A percentile compares a stretch with the other conserved stretches of the same genome.
Conservation (phyloP, 352 stramenopile genomes). For the Phytophthora multivora region DNA sequence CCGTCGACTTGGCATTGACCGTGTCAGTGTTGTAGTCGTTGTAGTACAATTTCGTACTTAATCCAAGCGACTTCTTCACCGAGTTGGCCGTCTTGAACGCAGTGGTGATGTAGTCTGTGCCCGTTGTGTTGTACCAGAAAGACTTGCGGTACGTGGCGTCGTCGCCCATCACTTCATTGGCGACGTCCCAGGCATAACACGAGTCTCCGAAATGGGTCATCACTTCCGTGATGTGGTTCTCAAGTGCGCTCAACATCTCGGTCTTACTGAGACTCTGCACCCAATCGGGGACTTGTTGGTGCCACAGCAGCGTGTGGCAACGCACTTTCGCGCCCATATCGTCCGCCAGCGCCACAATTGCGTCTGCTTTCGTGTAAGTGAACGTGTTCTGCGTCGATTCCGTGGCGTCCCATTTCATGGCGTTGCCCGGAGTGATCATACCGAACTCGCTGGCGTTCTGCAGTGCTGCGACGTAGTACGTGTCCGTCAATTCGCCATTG, state of each 20-base stretch:
- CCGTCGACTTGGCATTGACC: constrained; percentile 41
- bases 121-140: constrained; percentile 38
- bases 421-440: constrained; percentile 33
- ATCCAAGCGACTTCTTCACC: constrained; percentile 35
- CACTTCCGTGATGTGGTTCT: constrained; percentile 34
- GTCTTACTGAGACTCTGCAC: constrained; percentile 30
- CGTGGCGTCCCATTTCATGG: constrained; percentile 37
- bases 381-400: constrained; percentile 26
- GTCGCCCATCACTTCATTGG: constrained; percentile 35
- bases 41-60: constrained; percentile 32
- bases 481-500: constrained; percentile 26
- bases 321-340: constrained; percentile 29
- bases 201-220: constrained; percentile 35
- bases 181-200: constrained; percentile 35
- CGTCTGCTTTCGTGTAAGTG: constrained; percentile 26
- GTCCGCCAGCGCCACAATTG: constrained; percentile 23
- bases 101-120: constrained; percentile 37
- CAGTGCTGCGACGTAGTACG: constrained; percentile 25
- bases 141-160: constrained; percentile 31
- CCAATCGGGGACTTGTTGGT: constrained; percentile 31
- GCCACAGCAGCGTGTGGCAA: constrained; percentile 36
- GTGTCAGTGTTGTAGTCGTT: constrained; percentile 36
- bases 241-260: constrained; percentile 25
- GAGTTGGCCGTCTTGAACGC: constrained; percentile 36
- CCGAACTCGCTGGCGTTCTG: constrained; percentile 30